Percentiles rank a stretch among this genome's conserved stretches.
Evolutionary conservation across 2,329 filamentous ascomycete genomes (phyloP).

Genomic region (Alternaria novae-zelandiae): DNA sequence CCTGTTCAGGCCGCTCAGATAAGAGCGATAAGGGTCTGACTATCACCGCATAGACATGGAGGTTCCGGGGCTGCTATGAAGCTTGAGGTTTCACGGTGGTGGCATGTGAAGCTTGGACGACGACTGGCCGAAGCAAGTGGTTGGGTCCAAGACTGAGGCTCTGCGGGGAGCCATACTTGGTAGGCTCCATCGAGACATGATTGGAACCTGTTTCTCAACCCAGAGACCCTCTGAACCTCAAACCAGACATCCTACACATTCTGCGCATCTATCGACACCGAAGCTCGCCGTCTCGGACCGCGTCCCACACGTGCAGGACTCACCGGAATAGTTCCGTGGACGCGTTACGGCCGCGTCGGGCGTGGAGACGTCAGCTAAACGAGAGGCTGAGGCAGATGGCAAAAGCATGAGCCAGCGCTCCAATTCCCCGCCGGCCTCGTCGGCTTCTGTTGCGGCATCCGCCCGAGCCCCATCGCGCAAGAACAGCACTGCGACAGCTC

Average conservation of each 20-base stretch:
- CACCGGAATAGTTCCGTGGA: constrained; percentile 5
- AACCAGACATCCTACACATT: not conserved
- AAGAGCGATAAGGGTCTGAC: not conserved
- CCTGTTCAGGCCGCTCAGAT: constrained; percentile 1
- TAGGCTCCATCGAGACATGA: not conserved
- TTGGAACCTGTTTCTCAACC: not conserved
- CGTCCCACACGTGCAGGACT: not conserved
- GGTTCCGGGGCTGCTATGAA: not conserved
- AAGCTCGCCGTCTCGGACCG: not conserved
- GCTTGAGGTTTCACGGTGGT: not conserved
- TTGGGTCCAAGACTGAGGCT: constrained; percentile 6
- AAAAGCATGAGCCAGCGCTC: constrained; percentile 20
- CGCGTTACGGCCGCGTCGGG: not conserved
- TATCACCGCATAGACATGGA: not conserved
- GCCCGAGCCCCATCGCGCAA: constrained; percentile 41
- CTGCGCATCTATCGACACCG: not conserved
- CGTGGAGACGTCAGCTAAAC: constrained; percentile 12
- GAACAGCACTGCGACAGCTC: constrained; percentile 48
- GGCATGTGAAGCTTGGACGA: not conserved
- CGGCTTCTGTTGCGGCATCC: constrained; percentile 43
- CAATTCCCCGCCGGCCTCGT: constrained; percentile 6
- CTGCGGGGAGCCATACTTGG: constrained; percentile 7
- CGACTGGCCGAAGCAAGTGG: not conserved
- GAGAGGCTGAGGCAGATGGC: constrained; percentile 10
- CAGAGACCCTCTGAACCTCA: not conserved